Base-by-base conservation (phyloP, 306 rosid species). In the Rubus idaeus region DNA sequence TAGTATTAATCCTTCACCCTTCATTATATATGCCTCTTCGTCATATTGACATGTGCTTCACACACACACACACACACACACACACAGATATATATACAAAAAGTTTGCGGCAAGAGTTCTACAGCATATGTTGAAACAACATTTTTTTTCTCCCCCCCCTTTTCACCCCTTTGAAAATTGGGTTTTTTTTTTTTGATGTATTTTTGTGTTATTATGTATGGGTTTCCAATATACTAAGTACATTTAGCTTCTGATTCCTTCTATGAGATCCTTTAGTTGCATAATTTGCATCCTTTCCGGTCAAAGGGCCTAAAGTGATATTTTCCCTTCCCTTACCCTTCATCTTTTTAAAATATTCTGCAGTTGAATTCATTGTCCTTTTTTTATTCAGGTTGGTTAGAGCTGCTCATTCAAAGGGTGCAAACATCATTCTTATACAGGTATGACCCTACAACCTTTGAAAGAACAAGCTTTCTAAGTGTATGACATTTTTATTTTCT, bases 361-460 rank as follows among this genome's bases (percentile, higher is more conserved):
- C 14, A 53, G 64, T 68, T 26, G 44, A 51, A 13, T 16, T 62
- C 47, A 67, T 72, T 65, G 0, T 45, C 21, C 52, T 65, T 56
- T 56, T 70, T 41, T 64, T 77, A 3, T 85, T 78, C 93, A 95
- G 98, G 87, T 83, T 92, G 52, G 90, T 95, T 79, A 86, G 97
- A 92, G 91, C 81, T 76, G 97, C 96, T 69, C 96, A 95, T 84
- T 82, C 84, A 23, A 83, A 80, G 73, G 98, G 98, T 62, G 97
- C 97, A 51, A 89, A 88, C 78, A 90, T 95, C 51, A 77, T 95
- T 80, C 97, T 95, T 47, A 87, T 95, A 81, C 98, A 95, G 94
- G 98, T 92, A 55, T 66, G 87, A 10, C n/a, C 56, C 51, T 42
- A 26, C 16, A 6, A 10, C 55, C 45, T 41, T 26, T 6, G 53